Conservation (phyloP, 257 asterid species). For the Euphrasia confusa region DNA sequence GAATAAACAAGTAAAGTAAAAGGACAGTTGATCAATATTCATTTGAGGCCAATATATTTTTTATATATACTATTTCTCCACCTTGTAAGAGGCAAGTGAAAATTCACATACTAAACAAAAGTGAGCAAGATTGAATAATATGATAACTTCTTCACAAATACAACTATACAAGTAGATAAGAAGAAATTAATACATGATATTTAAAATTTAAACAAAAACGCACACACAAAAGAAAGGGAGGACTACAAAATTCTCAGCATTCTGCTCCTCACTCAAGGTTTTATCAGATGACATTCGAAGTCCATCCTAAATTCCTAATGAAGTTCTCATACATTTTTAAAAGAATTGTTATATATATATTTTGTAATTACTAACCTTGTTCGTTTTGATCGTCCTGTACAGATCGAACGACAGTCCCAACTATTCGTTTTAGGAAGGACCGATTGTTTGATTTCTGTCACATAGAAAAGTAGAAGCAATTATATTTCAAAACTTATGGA, state of each 20-base stretch:
- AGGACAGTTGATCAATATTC: background rate
- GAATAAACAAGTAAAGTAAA: constrained; percentile 9
- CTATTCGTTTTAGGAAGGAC: constrained; percentile 80
- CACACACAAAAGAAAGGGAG: too few species aligned
- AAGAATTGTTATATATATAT: background rate
- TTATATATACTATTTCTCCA: background rate
- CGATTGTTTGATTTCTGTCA: constrained; percentile 64
- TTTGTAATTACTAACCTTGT: constrained; percentile 55
- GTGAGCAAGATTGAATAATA: background rate
- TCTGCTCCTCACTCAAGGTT: constrained; percentile 6
- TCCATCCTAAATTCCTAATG: background rate
- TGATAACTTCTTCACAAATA: background rate
- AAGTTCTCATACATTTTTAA: too few species aligned
- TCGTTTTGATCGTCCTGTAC: constrained; percentile 95
- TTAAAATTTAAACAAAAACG: too few species aligned
- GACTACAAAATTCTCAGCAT: too few species aligned
- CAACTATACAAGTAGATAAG: background rate
- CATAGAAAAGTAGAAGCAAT: constrained; percentile 17
- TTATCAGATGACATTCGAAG: background rate
- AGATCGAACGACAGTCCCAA: constrained; percentile 96
- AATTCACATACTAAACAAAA: background rate
- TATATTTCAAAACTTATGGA: constrained; percentile 16
- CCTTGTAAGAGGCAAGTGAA: background rate
- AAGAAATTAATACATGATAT: background rate
- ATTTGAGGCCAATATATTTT: background rate